phyloP scores from a whole-genome alignment of 2,329 filamentous ascomycete species.

The Neospermospora avenae region DNA sequence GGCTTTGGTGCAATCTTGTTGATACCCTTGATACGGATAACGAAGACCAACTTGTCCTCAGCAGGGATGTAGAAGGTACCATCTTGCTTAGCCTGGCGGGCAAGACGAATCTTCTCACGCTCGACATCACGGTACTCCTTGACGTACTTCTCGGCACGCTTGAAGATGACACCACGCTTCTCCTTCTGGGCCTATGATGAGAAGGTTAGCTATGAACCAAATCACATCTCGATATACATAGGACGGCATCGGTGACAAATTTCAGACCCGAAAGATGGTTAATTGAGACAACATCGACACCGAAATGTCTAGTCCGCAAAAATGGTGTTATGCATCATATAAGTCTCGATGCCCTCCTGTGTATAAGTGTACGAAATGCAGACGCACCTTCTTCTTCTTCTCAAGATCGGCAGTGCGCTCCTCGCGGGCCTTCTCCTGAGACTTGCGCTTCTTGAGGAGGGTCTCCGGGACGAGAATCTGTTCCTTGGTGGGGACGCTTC shows the following conservation, averaged over 20 bases:
- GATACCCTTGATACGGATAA: constrained; percentile 99
- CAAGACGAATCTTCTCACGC: constrained; percentile 96
- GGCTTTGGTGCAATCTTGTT: constrained; percentile 99
- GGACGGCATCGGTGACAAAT: constrained; percentile 28
- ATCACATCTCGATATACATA: constrained; percentile 14
- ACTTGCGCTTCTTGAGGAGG: constrained; percentile 99
- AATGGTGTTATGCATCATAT: constrained; percentile 84
- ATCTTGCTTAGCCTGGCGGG: constrained; percentile 84
- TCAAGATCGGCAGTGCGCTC: constrained; percentile 74
- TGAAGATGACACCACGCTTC: constrained; percentile 99
- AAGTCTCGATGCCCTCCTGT: constrained; percentile 39
- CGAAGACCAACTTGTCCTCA: constrained; percentile 95
- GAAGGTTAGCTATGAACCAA: constrained; percentile 37
- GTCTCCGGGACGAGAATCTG: constrained; percentile 98
- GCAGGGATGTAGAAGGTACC: constrained; percentile 93
- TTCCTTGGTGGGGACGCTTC: constrained; percentile 89
- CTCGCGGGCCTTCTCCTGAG: constrained; percentile 97
- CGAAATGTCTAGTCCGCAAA: constrained; percentile 81
- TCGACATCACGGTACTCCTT: constrained; percentile 98
- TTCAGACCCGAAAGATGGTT: constrained; percentile 99
- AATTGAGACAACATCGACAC: constrained; percentile 95
- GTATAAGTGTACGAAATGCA: constrained; percentile 21
- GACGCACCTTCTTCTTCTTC: constrained; percentile 80
- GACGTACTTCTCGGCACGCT: constrained; percentile 99
- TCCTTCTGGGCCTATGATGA: constrained; percentile 84